A percentile compares a stretch with the other conserved stretches of the same genome.
Conservation (phyloP, 495 filamentous ascomycete genomes). For the Daldinia bambusicola region DNA sequence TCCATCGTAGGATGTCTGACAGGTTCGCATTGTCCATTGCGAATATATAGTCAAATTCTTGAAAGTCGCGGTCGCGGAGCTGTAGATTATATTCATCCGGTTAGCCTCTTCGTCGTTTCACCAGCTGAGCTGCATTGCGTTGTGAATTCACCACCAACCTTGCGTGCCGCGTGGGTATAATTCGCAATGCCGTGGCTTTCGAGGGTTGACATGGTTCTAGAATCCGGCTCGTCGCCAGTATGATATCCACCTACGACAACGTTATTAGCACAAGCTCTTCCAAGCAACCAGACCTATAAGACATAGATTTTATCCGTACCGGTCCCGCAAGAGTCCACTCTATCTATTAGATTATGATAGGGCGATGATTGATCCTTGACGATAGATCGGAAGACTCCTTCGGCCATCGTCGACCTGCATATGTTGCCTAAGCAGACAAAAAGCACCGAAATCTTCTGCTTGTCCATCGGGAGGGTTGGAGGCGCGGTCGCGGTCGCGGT, state of each 20-base stretch:
- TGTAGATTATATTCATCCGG: conserved; percentile 7
- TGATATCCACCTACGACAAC: conserved; percentile 73
- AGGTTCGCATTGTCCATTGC: conserved; percentile 94
- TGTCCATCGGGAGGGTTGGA: conserved; percentile 19
- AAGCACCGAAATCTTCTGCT: conserved; percentile 73
- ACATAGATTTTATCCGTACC: conserved; percentile 45
- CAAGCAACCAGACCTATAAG: neutral
- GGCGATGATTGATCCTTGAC: conserved; percentile 61
- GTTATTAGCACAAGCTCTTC: conserved; percentile 6
- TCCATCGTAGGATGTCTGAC: conserved; percentile 70
- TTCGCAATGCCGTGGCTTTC: conserved; percentile 75
- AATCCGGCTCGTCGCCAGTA: conserved; percentile 75
- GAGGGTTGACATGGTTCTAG: conserved; percentile 85
- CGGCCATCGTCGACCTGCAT: conserved; percentile 94
- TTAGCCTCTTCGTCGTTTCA: neutral
- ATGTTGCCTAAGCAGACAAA: conserved; percentile 99
- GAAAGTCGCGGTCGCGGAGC: conserved; percentile 69
- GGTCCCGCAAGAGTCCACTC: conserved; percentile 91
- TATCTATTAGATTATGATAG: conserved; percentile 67
- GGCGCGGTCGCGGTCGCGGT: too few species aligned
- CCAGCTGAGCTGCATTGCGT: neutral
- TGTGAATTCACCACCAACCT: conserved; percentile 58
- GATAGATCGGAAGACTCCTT: conserved; percentile 85
- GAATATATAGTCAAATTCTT: conserved; percentile 88
- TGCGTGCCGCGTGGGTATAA: conserved; percentile 81